Evolutionary conservation across 805 yeast genomes (phyloP), one percentile per base, ranked within the genome.

Genomic region (Sugiyamaella valdiviana): DNA sequence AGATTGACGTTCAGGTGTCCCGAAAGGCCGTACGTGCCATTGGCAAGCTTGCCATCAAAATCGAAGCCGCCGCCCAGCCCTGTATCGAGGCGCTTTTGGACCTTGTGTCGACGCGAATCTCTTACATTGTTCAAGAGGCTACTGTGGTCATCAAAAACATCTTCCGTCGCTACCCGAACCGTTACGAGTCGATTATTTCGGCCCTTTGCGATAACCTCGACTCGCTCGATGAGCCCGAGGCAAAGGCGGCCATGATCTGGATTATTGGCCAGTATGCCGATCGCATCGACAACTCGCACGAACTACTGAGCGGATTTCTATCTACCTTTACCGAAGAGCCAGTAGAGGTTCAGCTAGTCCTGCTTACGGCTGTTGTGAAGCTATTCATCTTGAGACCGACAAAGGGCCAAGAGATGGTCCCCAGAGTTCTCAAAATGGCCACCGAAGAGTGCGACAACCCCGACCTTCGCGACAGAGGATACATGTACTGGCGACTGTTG

Each of bases 11-110:
- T 20, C 83, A 84, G 50, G 87, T 89, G 83, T 86, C 90, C 1
- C 72, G 95, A 48, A 85, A 88, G 59, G 89, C 97, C 0, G 80
- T 91, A 2, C 69, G 95, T 51, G 95, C 96, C 0, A 80, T 91
- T 52, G 97, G 97, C 1, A 86, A 89, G 59, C 69, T 91, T 17
- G 95, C 96, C 0, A 80, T 89, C 22, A 87, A 86, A 59, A 66
- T 88, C 14, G 80, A 79, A 21, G 63, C 64, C 6, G 79, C 85
- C 0, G 81, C 90, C 0, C 67, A 71, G 4, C 71, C 71, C 20
- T 86, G 95, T 63, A 83, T 86, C 2, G 74, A 75, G 5, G 77
- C 80, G 1, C 64, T 90, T 6, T 58, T 77, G 35, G 81, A 76
- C 24, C 71, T 88, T 46, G 65, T 83, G 1, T 70, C 80, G 3